phyloP scores from a whole-genome alignment of 805 yeast species.

The Ogataea saltuana region DNA sequence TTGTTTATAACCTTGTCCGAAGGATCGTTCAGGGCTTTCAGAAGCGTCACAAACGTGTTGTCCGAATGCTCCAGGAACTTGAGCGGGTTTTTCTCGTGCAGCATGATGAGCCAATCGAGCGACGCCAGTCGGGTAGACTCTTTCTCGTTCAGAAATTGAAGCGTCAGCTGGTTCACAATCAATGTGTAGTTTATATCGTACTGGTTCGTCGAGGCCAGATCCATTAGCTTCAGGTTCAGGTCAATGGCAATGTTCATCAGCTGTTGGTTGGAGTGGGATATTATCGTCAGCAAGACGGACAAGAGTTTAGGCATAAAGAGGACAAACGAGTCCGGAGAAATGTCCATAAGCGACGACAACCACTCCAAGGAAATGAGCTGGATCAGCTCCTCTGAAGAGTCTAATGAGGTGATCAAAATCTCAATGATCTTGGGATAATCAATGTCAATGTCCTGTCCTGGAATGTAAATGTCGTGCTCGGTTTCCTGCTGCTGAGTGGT shows the following conservation, averaged over 20 bases:
- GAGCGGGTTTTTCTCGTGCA: slow-evolving; percentile 69
- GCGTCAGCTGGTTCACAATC: slow-evolving; percentile 68
- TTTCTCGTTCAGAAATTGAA: slow-evolving; percentile 71
- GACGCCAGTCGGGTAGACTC: slow-evolving; percentile 83
- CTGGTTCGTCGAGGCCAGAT: slow-evolving; percentile 41
- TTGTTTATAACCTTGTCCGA: slow-evolving; percentile 76
- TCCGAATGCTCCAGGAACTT: slow-evolving; percentile 56
- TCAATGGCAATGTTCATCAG: slow-evolving; percentile 54
- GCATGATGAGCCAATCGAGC: slow-evolving; percentile 84
- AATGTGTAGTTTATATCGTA: slow-evolving; percentile 49
- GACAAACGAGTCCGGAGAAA: slow-evolving; percentile 74
- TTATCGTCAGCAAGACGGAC: slow-evolving; percentile 62
- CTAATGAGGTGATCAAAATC: slow-evolving; percentile 77
- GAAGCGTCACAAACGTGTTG: slow-evolving; percentile 70
- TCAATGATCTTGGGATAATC: slow-evolving; percentile 80
- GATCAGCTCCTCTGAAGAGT: slow-evolving; percentile 71
- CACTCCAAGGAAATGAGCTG: slow-evolving; percentile 80
- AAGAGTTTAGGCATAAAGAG: slow-evolving; percentile 75
- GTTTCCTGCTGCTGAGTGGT: slow-evolving; percentile 20
- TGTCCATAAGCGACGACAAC: slow-evolving; percentile 71
- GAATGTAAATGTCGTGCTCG: slow-evolving; percentile 59
- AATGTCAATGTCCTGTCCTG: slow-evolving; percentile 80
- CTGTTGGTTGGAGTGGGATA: slow-evolving; percentile 53
- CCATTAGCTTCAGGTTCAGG: slow-evolving; percentile 59
- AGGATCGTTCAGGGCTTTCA: slow-evolving; percentile 68